These are phyloP conservation scores for Bretziella fagacearum DNA, from an alignment of 2,329 filamentous ascomycete genomes.

Conservation along the genomic window DNA sequence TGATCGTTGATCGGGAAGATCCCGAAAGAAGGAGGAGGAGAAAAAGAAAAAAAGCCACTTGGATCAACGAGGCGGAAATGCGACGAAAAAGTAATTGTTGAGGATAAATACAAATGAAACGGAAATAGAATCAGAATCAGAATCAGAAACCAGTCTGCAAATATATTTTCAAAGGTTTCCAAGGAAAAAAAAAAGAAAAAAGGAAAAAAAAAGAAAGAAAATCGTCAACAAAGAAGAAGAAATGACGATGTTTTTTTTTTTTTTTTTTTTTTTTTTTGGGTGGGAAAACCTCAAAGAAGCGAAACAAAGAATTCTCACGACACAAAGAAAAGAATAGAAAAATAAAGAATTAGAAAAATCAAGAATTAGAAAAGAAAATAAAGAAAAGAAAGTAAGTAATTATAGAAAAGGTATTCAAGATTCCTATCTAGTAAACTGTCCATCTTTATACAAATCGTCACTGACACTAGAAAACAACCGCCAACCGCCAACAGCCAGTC, in stretches of 20 bases:
- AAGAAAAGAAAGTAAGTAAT: not conserved
- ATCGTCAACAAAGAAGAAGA: not conserved
- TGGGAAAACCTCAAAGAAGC: not conserved
- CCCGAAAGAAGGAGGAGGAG: not conserved
- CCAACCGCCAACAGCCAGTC: not conserved
- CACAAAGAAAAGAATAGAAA: slow-evolving; percentile 1
- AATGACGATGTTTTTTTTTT: not conserved
- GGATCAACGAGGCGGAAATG: not conserved
- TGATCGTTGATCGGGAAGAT: not conserved
- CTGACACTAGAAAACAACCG: not conserved
- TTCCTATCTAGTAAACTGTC: not conserved
- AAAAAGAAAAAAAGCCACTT: not conserved
- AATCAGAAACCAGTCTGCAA: slow-evolving; percentile 2
- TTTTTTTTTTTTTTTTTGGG: too few species aligned
- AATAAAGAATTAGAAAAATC: not conserved
- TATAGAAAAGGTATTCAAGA: too few species aligned
- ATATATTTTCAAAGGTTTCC: not conserved
- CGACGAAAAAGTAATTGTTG: not conserved
- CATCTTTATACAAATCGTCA: not conserved
- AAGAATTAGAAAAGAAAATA: not conserved
- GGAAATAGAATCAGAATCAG: not conserved
- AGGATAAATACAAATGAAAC: not conserved
- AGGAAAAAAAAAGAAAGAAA: not conserved
- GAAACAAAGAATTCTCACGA: not conserved
- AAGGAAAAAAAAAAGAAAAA: not conserved